A percentile compares a stretch with the other conserved stretches of the same genome.
phyloP scores from a whole-genome alignment of 1,284 basidiomycete genomes.

The Ganoderma boninense region DNA sequence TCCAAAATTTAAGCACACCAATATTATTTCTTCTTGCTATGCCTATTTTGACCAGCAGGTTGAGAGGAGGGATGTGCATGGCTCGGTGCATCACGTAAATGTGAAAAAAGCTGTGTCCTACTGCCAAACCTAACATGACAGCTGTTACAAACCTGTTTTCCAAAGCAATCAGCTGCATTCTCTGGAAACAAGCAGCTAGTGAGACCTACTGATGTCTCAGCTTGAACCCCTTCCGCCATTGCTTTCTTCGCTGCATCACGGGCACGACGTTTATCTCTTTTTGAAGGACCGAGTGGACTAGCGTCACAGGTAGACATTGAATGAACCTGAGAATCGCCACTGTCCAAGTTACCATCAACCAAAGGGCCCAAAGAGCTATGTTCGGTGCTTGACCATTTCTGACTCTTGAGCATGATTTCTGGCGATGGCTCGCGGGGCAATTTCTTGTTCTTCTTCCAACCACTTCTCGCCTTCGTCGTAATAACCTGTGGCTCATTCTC shows the following conservation, averaged over 20 bases:
- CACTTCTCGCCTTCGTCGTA: constrained; percentile 21
- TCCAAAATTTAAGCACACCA: too few species aligned
- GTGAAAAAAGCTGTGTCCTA: constrained; percentile 85
- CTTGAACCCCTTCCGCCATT: constrained; percentile 46
- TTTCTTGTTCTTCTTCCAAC: constrained; percentile 36
- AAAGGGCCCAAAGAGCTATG: not conserved
- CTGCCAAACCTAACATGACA: constrained; percentile 74
- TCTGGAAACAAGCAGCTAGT: not conserved
- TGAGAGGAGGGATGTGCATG: constrained; percentile 66
- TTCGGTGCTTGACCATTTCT: constrained; percentile 18
- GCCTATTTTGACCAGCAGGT: not conserved
- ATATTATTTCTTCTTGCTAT: not conserved
- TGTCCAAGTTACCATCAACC: not conserved
- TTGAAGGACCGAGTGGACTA: constrained; percentile 57
- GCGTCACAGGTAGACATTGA: too few species aligned
- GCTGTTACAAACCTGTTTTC: constrained; percentile 70
- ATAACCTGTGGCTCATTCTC: constrained; percentile 30
- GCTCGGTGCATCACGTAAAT: constrained; percentile 67
- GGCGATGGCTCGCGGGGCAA: constrained; percentile 32
- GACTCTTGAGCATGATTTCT: constrained; percentile 35
- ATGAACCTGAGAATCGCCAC: not conserved
- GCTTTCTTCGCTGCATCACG: constrained; percentile 81
- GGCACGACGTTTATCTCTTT: constrained; percentile 83
- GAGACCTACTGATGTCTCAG: constrained; percentile 32
- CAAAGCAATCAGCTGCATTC: not conserved